Evolutionary conservation across 2,329 filamentous ascomycete genomes (phyloP).

Genomic region (Cladosporium austrohemisphaericum): DNA sequence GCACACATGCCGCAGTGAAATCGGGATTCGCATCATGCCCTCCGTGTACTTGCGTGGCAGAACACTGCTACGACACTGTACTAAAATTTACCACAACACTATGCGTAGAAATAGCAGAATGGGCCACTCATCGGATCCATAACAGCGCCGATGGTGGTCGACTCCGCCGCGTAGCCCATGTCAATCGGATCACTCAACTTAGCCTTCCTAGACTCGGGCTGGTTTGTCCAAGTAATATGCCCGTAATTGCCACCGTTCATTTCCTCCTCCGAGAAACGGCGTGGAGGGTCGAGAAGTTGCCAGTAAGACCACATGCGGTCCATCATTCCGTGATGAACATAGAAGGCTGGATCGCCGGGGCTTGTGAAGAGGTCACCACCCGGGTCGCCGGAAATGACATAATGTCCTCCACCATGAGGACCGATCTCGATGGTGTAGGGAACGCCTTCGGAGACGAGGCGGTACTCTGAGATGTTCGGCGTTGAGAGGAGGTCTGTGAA

Average conservation of each 20-base stretch:
- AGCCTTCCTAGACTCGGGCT: constrained; percentile 30
- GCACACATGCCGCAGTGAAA: too few species aligned
- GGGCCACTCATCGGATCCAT: constrained; percentile 42
- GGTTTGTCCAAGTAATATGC: constrained; percentile 13
- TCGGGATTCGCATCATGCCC: too few species aligned
- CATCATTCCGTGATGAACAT: constrained; percentile 45
- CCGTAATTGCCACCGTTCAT: constrained; percentile 29
- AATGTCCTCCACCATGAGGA: constrained; percentile 48
- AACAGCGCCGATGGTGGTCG: constrained; percentile 27
- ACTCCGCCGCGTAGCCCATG: constrained; percentile 28
- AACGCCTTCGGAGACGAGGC: constrained; percentile 9
- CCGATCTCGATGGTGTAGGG: constrained; percentile 13
- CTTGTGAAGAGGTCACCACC: constrained; percentile 40
- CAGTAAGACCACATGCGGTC: constrained; percentile 42
- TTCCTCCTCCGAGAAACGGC: background rate
- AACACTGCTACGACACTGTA: too few species aligned
- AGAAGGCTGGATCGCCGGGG: constrained; percentile 45
- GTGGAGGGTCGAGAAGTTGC: constrained; percentile 30
- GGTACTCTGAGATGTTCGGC: constrained; percentile 8
- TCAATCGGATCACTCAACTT: constrained; percentile 40
- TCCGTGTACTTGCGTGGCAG: too few species aligned
- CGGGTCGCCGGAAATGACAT: constrained; percentile 40
- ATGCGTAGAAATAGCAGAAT: constrained; percentile 44
- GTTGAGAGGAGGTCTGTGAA: constrained; percentile 1
- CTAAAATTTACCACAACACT: too few species aligned